These are phyloP conservation scores for Corymbia calophylla DNA, from an alignment of 441 rosid genomes.

Conservation along the genomic window DNA sequence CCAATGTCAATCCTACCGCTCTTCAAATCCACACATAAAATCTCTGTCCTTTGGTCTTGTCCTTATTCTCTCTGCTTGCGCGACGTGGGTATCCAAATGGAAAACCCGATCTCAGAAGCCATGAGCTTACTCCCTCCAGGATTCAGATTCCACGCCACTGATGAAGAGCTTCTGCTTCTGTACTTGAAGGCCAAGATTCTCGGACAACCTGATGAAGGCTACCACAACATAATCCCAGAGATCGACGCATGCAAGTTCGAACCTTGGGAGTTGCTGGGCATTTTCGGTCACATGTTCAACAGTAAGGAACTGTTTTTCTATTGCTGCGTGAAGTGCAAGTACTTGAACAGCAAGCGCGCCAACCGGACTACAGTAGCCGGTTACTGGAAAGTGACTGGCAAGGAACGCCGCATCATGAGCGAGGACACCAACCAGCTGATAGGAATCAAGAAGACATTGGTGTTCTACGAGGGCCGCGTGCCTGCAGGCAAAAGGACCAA, in stretches of 20 bases:
- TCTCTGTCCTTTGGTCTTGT: background rate
- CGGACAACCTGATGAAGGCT: background rate
- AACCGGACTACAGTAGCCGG: background rate
- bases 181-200: background rate
- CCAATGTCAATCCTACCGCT: background rate
- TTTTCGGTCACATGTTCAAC: background rate
- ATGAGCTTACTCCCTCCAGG: background rate
- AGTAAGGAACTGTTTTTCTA: background rate
- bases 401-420: background rate
- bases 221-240: background rate
- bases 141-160: background rate
- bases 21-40: background rate
- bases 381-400: background rate
- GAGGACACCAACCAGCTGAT: background rate
- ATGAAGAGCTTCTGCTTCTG: background rate
- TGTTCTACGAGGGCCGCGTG: background rate
- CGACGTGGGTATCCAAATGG: background rate
- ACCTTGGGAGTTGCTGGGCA: background rate
- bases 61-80: background rate
- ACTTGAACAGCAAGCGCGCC: background rate
- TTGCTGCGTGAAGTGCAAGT: background rate
- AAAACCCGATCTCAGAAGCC: background rate
- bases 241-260: background rate
- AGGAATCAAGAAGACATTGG: slow-evolving; percentile 1
- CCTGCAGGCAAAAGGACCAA: background rate